Evolutionary conservation across 441 rosid species (phyloP).

Genomic region (Arabidopsis lyrata): DNA sequence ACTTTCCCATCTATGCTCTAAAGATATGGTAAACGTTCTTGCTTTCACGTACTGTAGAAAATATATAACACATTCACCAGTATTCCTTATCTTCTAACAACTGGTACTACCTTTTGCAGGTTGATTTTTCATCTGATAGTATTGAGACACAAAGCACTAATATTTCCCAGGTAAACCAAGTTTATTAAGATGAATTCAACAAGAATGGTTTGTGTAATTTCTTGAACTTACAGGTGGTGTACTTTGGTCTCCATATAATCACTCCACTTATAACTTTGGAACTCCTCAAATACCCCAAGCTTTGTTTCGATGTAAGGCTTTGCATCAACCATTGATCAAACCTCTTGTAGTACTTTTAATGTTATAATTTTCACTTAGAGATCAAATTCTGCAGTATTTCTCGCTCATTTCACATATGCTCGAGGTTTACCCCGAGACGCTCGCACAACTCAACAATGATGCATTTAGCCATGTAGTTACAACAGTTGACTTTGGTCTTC

Average conservation of each 20-base stretch:
- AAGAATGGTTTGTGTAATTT: conserved; percentile 46
- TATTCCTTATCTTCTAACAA: conserved; percentile 29
- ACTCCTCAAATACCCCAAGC: conserved; percentile 95
- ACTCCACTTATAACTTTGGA: conserved; percentile 92
- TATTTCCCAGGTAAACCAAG: conserved; percentile 79
- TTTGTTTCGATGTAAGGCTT: conserved; percentile 90
- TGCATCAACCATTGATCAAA: conserved; percentile 33
- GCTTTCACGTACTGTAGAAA: conserved; percentile 9
- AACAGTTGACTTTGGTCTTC: conserved; percentile 92
- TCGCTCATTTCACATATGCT: conserved; percentile 85
- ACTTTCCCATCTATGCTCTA: conserved; percentile 92
- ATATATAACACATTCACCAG: not conserved
- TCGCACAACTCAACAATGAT: conserved; percentile 70
- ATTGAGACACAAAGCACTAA: conserved; percentile 68
- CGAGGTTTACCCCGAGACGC: conserved; percentile 97
- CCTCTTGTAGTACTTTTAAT: conserved; percentile 21
- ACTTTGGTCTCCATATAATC: conserved; percentile 90
- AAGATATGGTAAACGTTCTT: conserved; percentile 75
- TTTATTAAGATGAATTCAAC: conserved; percentile 27
- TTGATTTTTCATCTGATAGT: conserved; percentile 91
- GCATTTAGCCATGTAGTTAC: conserved; percentile 84
- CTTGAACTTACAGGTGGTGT: conserved; percentile 78
- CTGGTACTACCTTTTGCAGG: conserved; percentile 53
- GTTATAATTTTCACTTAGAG: conserved; percentile 18
- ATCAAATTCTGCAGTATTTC: conserved; percentile 71